phyloP scores from a whole-genome alignment of 176 grass and related monocot genomes.

The Phyllostachys edulis region DNA sequence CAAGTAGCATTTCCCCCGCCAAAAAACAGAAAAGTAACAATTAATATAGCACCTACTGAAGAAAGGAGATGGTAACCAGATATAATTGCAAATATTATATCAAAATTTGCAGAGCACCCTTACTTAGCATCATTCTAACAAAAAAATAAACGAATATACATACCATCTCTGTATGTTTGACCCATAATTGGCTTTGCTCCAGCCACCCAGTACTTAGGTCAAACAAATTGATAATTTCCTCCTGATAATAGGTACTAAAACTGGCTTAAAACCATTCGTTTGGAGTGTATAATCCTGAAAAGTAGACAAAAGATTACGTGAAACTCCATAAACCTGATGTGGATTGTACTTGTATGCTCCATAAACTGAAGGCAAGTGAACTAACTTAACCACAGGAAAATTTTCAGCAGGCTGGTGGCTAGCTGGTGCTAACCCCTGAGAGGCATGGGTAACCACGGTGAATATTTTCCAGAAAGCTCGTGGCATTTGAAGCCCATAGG shows the following conservation, averaged over 20 bases:
- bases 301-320: background rate
- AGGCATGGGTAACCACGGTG: background rate
- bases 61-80: background rate
- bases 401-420: background rate
- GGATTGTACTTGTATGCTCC: background rate
- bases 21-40: conserved; percentile 18
- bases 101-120: background rate
- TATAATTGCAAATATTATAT: conserved; percentile 7
- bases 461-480: background rate
- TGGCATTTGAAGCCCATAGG: background rate
- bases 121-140: background rate
- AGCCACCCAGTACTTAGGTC: conserved; percentile 36
- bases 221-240: conserved; percentile 45
- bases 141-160: background rate
- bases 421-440: background rate
- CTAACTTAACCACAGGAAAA: background rate
- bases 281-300: conserved; percentile 32
- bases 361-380: background rate
- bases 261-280: background rate
- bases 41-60: background rate
- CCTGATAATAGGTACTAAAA: background rate
- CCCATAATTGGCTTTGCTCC: conserved; percentile 37
- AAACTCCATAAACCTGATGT: conserved; percentile 13
- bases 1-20: background rate
- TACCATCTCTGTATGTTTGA: conserved; percentile 58